Conservation (phyloP, 2,329 filamentous ascomycete species). For the Colletotrichum sp. region DNA sequence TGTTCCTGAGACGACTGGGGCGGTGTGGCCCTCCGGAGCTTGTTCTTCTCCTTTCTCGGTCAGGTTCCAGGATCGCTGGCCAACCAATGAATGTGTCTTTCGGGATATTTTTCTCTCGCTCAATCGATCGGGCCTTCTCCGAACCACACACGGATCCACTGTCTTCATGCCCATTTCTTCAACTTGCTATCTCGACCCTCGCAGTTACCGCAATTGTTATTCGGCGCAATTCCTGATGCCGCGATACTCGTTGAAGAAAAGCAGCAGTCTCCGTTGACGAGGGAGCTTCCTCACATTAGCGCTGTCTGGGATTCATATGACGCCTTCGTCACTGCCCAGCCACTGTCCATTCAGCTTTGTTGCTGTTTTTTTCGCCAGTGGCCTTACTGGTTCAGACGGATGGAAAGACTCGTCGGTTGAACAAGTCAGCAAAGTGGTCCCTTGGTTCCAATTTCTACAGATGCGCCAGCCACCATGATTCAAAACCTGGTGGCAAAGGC, state of each 20-base stretch:
- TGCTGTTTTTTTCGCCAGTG: background rate
- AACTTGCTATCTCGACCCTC: background rate
- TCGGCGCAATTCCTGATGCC: background rate
- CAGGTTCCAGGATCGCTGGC: background rate
- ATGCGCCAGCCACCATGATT: background rate
- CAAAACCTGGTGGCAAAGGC: background rate
- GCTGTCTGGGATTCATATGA: background rate
- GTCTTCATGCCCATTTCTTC: background rate
- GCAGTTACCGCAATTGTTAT: background rate
- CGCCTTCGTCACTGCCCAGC: background rate
- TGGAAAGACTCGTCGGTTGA: background rate
- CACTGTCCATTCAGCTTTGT: background rate
- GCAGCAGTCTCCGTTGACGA: background rate
- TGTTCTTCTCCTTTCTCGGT: slow-evolving; percentile 4
- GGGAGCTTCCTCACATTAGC: background rate
- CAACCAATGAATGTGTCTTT: background rate
- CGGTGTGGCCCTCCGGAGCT: background rate
- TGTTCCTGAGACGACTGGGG: slow-evolving; percentile 6
- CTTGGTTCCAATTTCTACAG: background rate
- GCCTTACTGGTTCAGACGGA: background rate
- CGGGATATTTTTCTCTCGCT: slow-evolving; percentile 16
- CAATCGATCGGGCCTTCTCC: slow-evolving; percentile 19
- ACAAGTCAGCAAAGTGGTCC: background rate
- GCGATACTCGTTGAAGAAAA: background rate
- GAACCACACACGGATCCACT: background rate